A percentile compares a stretch with the other conserved stretches of the same genome.
These are phyloP conservation scores for Cladosporium sp. DNA, from an alignment of 2,329 filamentous ascomycete genomes.

Conservation along the genomic window DNA sequence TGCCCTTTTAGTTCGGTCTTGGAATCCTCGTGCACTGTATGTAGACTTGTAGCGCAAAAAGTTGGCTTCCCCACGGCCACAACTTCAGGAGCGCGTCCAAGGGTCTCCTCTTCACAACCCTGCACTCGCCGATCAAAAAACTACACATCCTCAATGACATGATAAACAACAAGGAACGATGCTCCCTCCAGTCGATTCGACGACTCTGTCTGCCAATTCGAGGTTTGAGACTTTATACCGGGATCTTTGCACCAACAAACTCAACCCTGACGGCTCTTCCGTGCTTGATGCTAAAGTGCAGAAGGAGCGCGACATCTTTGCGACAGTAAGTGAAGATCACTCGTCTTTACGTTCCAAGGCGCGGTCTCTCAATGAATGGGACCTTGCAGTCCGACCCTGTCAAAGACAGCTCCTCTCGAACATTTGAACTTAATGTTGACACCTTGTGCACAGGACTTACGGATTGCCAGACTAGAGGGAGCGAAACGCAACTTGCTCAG, in stretches of 20 bases:
- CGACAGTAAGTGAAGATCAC: constrained; percentile 34
- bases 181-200: constrained; percentile 46
- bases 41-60: neutral
- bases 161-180: constrained; percentile 30
- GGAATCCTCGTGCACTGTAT: neutral
- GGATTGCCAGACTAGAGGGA: constrained; percentile 37
- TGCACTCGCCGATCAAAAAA: neutral
- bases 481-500: constrained; percentile 41
- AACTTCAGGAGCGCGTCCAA: constrained; percentile 2
- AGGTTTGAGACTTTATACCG: constrained; percentile 50
- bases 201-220: constrained; percentile 43
- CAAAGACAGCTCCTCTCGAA: neutral
- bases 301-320: constrained; percentile 44
- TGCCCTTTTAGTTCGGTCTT: neutral
- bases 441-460: constrained; percentile 40
- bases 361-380: neutral
- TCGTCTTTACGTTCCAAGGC: neutral
- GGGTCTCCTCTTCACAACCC: neutral
- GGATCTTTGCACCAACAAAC: constrained; percentile 46
- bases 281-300: constrained; percentile 44
- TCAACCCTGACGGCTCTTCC: constrained; percentile 49
- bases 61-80: neutral
- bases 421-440: neutral
- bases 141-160: neutral
- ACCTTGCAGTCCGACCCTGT: neutral